Evolutionary conservation across 257 asterid genomes (phyloP), one percentile per base, ranked within the genome.

Genomic region (Marsdenia floribunda): DNA sequence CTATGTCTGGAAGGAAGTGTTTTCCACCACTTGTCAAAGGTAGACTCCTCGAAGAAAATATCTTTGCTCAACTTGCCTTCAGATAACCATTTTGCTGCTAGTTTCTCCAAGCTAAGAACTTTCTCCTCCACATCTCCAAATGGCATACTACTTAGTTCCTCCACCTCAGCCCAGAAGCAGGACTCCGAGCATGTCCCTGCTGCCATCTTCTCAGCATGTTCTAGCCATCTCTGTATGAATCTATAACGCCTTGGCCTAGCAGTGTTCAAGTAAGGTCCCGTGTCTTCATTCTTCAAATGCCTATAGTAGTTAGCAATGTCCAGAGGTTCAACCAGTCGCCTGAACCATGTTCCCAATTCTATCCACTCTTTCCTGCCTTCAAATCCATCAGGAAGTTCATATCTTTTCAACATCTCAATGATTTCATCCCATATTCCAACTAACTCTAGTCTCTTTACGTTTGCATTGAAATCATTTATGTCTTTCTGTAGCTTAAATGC

Each of bases 101-200:
- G 78, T 79, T 81, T 72, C 85, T 93, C 98, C 42, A 91, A 66
- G 72, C 74, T 78, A 84, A 86, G 18, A 71, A 87, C 54, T 55
- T 68, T 79, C 73, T 81, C 85, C 87, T 85, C 81, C 71, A 80
- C 88, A 16, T 73, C 77, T 22, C 13, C 85, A 73, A 80, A 83
- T 0, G 82, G 85, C 80, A 77, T 79, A 46, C 59, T 64, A 67
- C 87, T 91, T 77, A 91, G 76, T 79, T 93, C 98, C 88, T 91
- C 98, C n/a, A 93, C 90, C 70, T 90, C 94, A 0, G 97, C 96
- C 97, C 97, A 93, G 70, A 93, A 90, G 24, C 96, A 91, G 2
- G 90, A 78, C 83, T 93, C 97, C 0, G 86, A 77, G 71, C 89
- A 86, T 4, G 74, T 73, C 60, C 87, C 88, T 0, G 49, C 68